Base-by-base conservation (phyloP, 805 yeast species). In the Helenozyma rhizophorensis region DNA sequence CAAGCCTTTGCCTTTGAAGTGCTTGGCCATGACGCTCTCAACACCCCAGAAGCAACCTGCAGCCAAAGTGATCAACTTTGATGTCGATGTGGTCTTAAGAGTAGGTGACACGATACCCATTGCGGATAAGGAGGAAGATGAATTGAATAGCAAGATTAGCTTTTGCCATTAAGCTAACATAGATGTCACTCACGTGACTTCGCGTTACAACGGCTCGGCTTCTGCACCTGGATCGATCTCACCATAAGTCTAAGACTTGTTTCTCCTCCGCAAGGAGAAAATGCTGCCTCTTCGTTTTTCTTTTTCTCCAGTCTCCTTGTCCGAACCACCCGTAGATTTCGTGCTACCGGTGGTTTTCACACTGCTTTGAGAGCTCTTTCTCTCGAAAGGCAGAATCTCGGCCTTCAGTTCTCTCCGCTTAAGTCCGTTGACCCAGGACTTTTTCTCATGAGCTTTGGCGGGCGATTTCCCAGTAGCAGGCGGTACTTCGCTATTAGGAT, bases 21-120 rank as follows among this genome's bases (percentile, higher is more conserved):
- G 72, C 55, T 83, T 85, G 42, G 81, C 65, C 64, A 75, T 88
- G 16, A 89, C 78, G 45, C 81, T 83, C 50, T 90, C 97, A 10
- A 83, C 87, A 13, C 94, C 94, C 95, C 95, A 84, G 62, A 83
- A 84, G 51, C 95, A 84, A 3, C 80, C 80, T 0, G 76, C 78
- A 4, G 78, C 76, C 21, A 72, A 48, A 2, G 72, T 67, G 30
- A 67, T 42, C 14, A 64, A 40, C 34, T 58, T 51, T 26, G 69
- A 49, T 4, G 65, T 54, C 1, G 60, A 16, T 2, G 68, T 56
- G n/a, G 58, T 54, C 23, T 47, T 51, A 17, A 65, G 37, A 1
- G 64, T 54, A 3, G 67, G 62, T 2, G 71, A 66, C 11, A 59
- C 23, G n/a, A 40, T 23, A 21, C 24, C 29, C 27, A 43, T 16